Evolutionary conservation across 129 eudicot genomes (phyloP), one percentile per base, ranked within the genome.

Genomic region (Ambrosia trifida): DNA sequence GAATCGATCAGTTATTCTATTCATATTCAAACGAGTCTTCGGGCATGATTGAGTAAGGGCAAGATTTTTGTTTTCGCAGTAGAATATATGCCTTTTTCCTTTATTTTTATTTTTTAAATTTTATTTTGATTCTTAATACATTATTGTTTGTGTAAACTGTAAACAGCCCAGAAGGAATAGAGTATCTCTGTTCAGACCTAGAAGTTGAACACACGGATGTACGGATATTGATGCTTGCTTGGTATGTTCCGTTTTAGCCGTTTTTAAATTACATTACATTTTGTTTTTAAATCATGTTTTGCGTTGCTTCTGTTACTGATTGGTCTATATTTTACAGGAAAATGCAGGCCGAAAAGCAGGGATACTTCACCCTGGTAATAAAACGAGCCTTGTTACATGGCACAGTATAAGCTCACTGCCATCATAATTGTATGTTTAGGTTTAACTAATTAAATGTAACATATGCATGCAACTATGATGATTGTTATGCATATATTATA

Each of bases 301-400:
- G 3, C 52, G 31, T 41, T 67, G 52, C 44, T 43, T 52, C 2
- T 58, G 20, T 68, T 72, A 20, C 71, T 61, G 61, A 53, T 69
- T 19, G 19, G 57, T 51, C 46, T 33, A 14, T 72, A 31, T 28
- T 8, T 78, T 79, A 11, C 85, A 94, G 98, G 98, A 94, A 94
- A 85, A 87, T 94, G 98, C 89, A 80, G 76, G 88, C 98, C 28
- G 95, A 85, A 79, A 94, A 77, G 75, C 98, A 94, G 79, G 98
- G 95, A 61, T 94, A 87, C 69, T 94, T 94, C 79, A 89, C 96
- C 59, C 76, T 76, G 96, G 98, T 94, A 89, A 79, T 85, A 62
- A 40, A 57, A 38, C 0, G 31, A 67, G 57, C 32, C 45, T 47
- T 67, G 60, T 47, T 67, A 30, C 24, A 67, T 68, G 45, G 33